phyloP scores from a whole-genome alignment of 2,329 filamentous ascomycete species.

The Hymenoscyphus linearis region DNA sequence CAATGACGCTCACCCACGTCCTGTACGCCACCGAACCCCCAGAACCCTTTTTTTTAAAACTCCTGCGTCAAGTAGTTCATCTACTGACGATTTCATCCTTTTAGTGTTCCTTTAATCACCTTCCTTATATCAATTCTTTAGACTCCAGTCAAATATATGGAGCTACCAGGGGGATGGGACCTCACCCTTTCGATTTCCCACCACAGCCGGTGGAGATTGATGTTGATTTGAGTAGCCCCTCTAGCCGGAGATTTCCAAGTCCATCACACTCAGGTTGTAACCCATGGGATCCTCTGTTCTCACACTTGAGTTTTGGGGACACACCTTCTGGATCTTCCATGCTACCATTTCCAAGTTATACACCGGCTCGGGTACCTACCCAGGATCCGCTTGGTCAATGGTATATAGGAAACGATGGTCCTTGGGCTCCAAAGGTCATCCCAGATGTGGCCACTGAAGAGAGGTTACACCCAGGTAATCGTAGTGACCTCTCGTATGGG shows the following conservation, averaged over 20 bases:
- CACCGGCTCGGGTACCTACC: conserved; percentile 15
- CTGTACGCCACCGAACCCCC: conserved; percentile 21
- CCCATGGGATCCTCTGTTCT: conserved; percentile 21
- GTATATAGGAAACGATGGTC: conserved; percentile 37
- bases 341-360: conserved; percentile 19
- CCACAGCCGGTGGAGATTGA: conserved; percentile 29
- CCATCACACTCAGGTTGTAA: conserved; percentile 20
- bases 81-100: conserved; percentile 10
- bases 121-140: conserved; percentile 19
- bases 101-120: conserved; percentile 25
- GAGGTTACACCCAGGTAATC: conserved; percentile 20
- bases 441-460: conserved; percentile 24
- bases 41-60: too few species aligned
- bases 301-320: conserved; percentile 21
- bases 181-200: conserved; percentile 24
- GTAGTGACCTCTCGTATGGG: conserved; percentile 19
- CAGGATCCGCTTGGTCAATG: conserved; percentile 32
- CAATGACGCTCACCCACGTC: conserved; percentile 17
- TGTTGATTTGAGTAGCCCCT: conserved; percentile 24
- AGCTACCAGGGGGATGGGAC: conserved; percentile 25
- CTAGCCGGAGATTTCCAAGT: conserved; percentile 25
- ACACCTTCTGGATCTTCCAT: conserved; percentile 19
- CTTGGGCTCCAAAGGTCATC: conserved; percentile 39
- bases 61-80: conserved; percentile 1
- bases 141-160: conserved; percentile 22